Conservation (phyloP, 2,329 filamentous ascomycete genomes). For the Tolypocladium cylindrosporum region DNA sequence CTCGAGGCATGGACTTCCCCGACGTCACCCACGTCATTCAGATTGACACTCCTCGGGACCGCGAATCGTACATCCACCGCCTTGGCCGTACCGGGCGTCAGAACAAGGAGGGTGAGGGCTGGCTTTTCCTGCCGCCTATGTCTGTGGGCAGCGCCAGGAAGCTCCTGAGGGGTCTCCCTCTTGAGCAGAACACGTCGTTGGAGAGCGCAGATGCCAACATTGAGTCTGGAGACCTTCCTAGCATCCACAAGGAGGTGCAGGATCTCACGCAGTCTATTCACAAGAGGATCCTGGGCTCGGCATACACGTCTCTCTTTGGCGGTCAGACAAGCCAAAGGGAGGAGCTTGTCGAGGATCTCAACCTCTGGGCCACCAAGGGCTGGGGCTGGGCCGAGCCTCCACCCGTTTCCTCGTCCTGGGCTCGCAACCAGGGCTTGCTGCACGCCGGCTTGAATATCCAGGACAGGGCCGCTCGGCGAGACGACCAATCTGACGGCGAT, state of each 20-base stretch:
- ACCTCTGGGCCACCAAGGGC: constrained; percentile 38
- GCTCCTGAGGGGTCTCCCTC: constrained; percentile 48
- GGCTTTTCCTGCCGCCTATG: constrained; percentile 49
- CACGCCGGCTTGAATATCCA: constrained; percentile 25
- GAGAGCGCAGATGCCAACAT: constrained; percentile 42
- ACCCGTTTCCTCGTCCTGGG: constrained; percentile 15
- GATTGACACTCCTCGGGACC: constrained; percentile 51
- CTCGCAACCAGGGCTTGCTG: constrained; percentile 20
- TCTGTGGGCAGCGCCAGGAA: constrained; percentile 39
- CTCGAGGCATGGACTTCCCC: constrained; percentile 76
- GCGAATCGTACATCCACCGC: constrained; percentile 68
- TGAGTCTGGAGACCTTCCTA: constrained; percentile 36
- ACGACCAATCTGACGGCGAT: constrained; percentile 7
- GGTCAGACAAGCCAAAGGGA: constrained; percentile 29
- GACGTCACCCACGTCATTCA: constrained; percentile 73
- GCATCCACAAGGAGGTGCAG: constrained; percentile 32
- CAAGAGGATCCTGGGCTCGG: constrained; percentile 17
- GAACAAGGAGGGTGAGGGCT: constrained; percentile 62
- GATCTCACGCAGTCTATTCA: constrained; percentile 33
- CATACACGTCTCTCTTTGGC: constrained; percentile 51
- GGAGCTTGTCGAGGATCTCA: constrained; percentile 37
- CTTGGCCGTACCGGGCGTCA: constrained; percentile 69
- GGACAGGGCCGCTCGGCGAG: constrained; percentile 2
- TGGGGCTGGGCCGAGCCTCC: constrained; percentile 45
- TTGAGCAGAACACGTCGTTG: constrained; percentile 44